Base-by-base conservation (phyloP, 202 grass and related monocot species). In the Zoysia matrella region DNA sequence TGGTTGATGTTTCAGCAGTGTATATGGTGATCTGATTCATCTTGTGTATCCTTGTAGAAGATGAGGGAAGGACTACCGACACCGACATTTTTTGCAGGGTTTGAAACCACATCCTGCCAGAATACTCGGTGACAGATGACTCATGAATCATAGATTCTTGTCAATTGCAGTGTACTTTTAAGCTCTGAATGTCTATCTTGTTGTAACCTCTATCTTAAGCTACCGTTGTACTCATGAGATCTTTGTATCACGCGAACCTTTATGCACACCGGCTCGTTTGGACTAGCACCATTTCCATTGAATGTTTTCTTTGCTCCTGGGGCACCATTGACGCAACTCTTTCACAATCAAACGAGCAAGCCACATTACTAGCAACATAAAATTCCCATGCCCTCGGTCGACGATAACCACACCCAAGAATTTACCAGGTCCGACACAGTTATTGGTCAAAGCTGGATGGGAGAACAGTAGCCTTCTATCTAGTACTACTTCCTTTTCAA, bases 11-110 rank as follows among this genome's bases (percentile, higher is more conserved):
- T 65, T 77, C 87, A 73, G 65, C 83, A 18, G 58, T 88, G 90
- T 75, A 89, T 76, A 92, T 86, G 90, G 81, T 88, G 78, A 77
- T 89, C 86, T 89, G 80, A 84, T 80, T n/a, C 15, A 18, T 41
- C 54, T 52, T 13, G 2, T 71, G 5, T 68, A 71, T 82, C 79
- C 72, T 58, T 68, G 36, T 76, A 80, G 62, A 65, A 75, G n/a
- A 52, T 69, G 15, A 65, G n/a, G 39, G 71, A 86, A 57, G 39
- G 57, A 47, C 47, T 22, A 50, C 48, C 66, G 14, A 51, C 9
- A 44, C 55, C 42, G 0, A 36, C 52, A 76, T n/a, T 30, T 80
- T 75, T 69, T 49, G 13, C 69, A 84, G 55, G 86, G 48, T 79
- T 3, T 62, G 64, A 43, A 14, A 65, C 36, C 50, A 54, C 60